phyloP scores from a whole-genome alignment of 345 rosid species.

The Sonneratia alba region DNA sequence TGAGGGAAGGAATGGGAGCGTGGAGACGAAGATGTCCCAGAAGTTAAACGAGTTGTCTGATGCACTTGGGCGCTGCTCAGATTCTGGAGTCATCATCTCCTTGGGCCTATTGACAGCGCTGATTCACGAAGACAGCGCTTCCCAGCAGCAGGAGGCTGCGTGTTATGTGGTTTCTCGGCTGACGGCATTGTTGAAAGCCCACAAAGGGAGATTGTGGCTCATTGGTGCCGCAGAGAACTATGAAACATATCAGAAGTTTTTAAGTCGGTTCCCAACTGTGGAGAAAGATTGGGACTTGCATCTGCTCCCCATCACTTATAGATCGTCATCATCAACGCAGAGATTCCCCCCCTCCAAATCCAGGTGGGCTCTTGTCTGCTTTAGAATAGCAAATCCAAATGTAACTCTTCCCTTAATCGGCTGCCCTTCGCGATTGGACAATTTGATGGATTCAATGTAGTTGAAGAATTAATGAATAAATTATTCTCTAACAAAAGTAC shows the following conservation, averaged over 20 bases:
- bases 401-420: not conserved
- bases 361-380: constrained; percentile 32
- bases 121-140: constrained; percentile 6
- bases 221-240: constrained; percentile 50
- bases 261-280: constrained; percentile 34
- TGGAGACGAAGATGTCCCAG: not conserved
- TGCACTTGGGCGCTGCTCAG: not conserved
- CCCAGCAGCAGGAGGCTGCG: constrained; percentile 18
- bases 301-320: constrained; percentile 52
- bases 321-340: constrained; percentile 21
- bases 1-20: not conserved
- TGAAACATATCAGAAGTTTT: constrained; percentile 44
- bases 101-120: constrained; percentile 49
- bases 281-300: constrained; percentile 82
- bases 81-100: constrained; percentile 22
- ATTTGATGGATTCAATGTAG: not conserved
- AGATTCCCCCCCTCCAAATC: constrained; percentile 36
- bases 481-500: not conserved
- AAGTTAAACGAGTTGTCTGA: not conserved
- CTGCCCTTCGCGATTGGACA: not conserved
- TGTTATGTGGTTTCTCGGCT: constrained; percentile 35
- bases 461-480: not conserved
- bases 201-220: constrained; percentile 43
- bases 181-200: constrained; percentile 32
- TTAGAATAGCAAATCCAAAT: not conserved